phyloP scores from a whole-genome alignment of 495 filamentous ascomycete genomes.

The Paragyromitra xinjiangensis region DNA sequence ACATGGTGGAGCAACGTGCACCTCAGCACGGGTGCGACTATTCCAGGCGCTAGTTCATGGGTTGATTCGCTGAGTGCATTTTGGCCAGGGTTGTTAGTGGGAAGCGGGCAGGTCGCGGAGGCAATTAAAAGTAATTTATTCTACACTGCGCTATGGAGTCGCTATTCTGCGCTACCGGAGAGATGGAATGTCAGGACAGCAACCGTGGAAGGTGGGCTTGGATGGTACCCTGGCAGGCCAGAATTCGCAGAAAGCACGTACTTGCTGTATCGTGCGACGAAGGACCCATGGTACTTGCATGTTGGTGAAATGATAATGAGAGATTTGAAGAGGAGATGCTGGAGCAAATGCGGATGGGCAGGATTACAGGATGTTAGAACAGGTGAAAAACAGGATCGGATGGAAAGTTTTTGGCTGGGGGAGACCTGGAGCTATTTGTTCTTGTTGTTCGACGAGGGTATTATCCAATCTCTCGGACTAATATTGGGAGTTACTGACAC shows the following conservation, averaged over 20 bases:
- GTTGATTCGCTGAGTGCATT: constrained; percentile 94
- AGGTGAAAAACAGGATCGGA: constrained; percentile 89
- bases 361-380: constrained; percentile 91
- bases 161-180: constrained; percentile 91
- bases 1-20: constrained; percentile 93
- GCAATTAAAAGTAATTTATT: constrained; percentile 87
- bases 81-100: constrained; percentile 87
- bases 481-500: constrained; percentile 21
- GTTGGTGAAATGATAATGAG: constrained; percentile 93
- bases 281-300: constrained; percentile 94
- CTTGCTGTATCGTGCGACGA: constrained; percentile 89
- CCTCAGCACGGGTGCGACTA: constrained; percentile 77
- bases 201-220: constrained; percentile 82
- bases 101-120: constrained; percentile 88
- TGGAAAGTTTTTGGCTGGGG: constrained; percentile 98
- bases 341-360: constrained; percentile 94
- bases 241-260: constrained; percentile 98
- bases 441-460: constrained; percentile 75
- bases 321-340: constrained; percentile 88
- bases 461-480: not conserved
- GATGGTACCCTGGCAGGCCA: constrained; percentile 93
- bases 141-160: constrained; percentile 90
- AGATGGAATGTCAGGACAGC: constrained; percentile 90
- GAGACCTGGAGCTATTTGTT: constrained; percentile 97
- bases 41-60: constrained; percentile 67